A percentile compares a stretch with the other conserved stretches of the same genome.
phyloP scores from a whole-genome alignment of 306 rosid species.

The peach (Prunus persica) region DNA sequence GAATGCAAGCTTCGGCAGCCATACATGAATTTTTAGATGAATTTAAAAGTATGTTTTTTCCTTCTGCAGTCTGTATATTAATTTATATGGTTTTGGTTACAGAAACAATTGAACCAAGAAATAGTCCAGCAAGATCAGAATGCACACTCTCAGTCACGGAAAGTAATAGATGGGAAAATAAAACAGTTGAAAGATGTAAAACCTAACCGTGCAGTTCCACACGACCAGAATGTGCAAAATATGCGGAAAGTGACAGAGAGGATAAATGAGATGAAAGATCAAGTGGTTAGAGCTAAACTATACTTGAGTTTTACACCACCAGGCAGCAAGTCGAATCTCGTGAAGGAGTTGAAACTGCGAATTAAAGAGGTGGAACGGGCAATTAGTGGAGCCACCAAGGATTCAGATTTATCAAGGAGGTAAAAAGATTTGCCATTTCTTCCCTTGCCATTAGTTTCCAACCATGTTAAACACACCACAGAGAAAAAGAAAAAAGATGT shows the following conservation, averaged over 20 bases:
- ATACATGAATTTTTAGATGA: slow-evolving; percentile 1
- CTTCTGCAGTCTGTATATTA: slow-evolving; percentile 1
- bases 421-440: slow-evolving; percentile 27
- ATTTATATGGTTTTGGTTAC: slow-evolving; percentile 28
- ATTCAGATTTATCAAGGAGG: slow-evolving; percentile 76
- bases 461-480: background rate
- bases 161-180: slow-evolving; percentile 30
- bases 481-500: background rate
- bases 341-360: slow-evolving; percentile 76
- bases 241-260: slow-evolving; percentile 38
- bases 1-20: background rate
- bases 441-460: slow-evolving; percentile 15
- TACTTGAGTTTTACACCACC: slow-evolving; percentile 70
- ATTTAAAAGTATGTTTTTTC: background rate
- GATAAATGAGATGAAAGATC: slow-evolving; percentile 77
- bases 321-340: slow-evolving; percentile 59
- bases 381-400: slow-evolving; percentile 61
- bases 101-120: slow-evolving; percentile 35
- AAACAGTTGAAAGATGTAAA: slow-evolving; percentile 26
- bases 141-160: slow-evolving; percentile 25
- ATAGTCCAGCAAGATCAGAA: slow-evolving; percentile 24
- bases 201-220: slow-evolving; percentile 25
- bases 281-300: slow-evolving; percentile 77
- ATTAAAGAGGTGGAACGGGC: slow-evolving; percentile 75
- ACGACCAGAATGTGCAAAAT: slow-evolving; percentile 31